These are phyloP conservation scores for Trichocladium uniseriatum DNA, from an alignment of 495 filamentous ascomycete species.

Conservation along the genomic window DNA sequence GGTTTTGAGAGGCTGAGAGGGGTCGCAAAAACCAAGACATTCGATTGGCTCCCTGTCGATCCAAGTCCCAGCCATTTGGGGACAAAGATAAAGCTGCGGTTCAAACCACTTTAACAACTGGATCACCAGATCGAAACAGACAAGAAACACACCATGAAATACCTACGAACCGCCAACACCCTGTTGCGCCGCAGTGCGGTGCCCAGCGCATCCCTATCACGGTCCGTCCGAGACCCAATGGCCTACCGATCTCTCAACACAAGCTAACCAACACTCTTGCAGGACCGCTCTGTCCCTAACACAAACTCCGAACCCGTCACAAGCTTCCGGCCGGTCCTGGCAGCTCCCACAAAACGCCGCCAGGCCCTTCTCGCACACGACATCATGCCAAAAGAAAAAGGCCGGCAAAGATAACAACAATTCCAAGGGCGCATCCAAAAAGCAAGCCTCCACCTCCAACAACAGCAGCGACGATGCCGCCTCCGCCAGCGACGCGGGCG, in stretches of 20 bases:
- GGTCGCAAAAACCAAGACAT: background rate
- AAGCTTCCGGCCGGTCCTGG: too few species aligned
- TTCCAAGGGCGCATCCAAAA: background rate
- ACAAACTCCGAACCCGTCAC: too few species aligned
- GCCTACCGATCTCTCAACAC: background rate
- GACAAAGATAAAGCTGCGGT: background rate
- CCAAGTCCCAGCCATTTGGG: background rate
- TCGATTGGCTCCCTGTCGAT: background rate
- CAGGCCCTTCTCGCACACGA: constrained; percentile 10
- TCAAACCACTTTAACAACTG: background rate
- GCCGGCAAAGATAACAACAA: constrained; percentile 7
- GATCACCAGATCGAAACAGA: background rate
- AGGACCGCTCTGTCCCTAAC: background rate
- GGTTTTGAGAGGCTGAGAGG: too few species aligned
- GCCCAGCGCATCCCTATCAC: background rate
- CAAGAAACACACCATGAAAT: constrained; percentile 12
- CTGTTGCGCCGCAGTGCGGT: constrained; percentile 13
- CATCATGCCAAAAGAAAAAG: constrained; percentile 5
- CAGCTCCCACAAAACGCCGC: too few species aligned
- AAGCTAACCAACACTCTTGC: background rate
- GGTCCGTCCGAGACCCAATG: constrained; percentile 9
- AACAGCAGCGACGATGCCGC: background rate
- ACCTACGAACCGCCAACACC: constrained; percentile 15
- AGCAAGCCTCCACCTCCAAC: background rate
- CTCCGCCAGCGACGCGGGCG: constrained; percentile 16